Evolutionary conservation across 2,329 filamentous ascomycete genomes (phyloP), one percentile per base, ranked within the genome.

Genomic region (Penicillium palitans): DNA sequence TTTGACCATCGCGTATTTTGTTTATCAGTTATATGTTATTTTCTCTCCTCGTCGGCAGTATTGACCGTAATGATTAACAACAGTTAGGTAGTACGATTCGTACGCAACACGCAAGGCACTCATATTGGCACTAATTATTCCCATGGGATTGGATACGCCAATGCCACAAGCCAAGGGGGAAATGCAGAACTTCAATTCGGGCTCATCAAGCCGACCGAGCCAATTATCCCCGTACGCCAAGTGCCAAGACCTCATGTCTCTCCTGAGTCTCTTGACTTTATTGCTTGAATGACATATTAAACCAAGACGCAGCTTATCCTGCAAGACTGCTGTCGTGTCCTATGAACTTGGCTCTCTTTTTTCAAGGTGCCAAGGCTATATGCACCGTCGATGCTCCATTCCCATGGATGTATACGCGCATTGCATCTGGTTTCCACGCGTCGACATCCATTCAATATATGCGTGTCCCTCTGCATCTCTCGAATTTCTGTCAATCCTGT

Each of bases 151-250:
- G 19, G 19, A 27, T 7, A 33, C n/a, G 12, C 6, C 44, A 49
- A 24, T 24, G 19, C 19, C 39, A 37, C 33, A 27, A 39, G 8
- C 39, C 3, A 47, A 42, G 45, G 45, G 45, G n/a, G 27, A 50
- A 42, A 13, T 31, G 24, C 55, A 52, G 46, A 56, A 39, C 24
- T 17, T 7, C 17, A 54, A 45, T 45, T 57, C 19, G 10, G 57
- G 60, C 54, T 57, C 25, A 39, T 55, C 10, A 24, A 58, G 52
- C 59, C 60, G 58, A 62, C 45, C 48, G 33, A 55, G n/a, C 54
- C 55, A 59, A 57, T 60, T 48, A 35, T 51, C 55, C 47, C 53
- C 51, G n/a, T 42, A 63, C 50, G 62, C 63, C 62, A 65, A 66
- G 62, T 42, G 58, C 60, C 63, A 61, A 60, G 58, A 55, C 46